A percentile compares a stretch with the other conserved stretches of the same genome.
phyloP scores from a whole-genome alignment of 129 eudicot species.

The Pulicaria dysenterica region DNA sequence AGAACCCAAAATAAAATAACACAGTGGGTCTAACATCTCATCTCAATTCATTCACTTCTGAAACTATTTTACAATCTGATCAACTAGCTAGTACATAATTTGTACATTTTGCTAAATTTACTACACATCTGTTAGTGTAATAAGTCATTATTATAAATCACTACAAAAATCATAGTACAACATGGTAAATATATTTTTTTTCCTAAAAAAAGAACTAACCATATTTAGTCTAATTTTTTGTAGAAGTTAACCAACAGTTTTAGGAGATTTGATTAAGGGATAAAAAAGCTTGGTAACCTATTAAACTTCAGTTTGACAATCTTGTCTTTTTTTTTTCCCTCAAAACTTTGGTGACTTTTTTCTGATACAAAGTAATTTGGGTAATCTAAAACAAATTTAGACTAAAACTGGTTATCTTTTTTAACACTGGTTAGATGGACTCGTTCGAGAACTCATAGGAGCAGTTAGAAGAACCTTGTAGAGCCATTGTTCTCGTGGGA shows the following conservation, averaged over 20 bases:
- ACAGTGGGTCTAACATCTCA: conserved; percentile 13
- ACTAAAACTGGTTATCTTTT: not conserved
- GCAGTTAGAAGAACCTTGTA: conserved; percentile 76
- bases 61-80: conserved; percentile 31
- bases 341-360: not conserved
- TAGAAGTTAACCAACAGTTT: too few relatives aligned
- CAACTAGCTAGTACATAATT: not conserved
- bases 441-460: conserved; percentile 90
- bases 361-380: not conserved
- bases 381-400: not conserved
- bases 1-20: conserved; percentile 26
- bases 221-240: not conserved
- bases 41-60: conserved; percentile 30
- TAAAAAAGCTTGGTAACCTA: too few relatives aligned
- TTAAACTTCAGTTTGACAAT: too few relatives aligned
- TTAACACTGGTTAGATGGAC: conserved; percentile 42
- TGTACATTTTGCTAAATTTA: conserved; percentile 14
- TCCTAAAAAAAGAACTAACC: too few relatives aligned
- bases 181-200: too few relatives aligned
- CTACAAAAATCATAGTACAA: conserved; percentile 22
- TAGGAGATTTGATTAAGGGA: too few relatives aligned
- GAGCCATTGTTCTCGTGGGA: conserved; percentile 49
- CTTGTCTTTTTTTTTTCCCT: too few relatives aligned
- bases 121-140: conserved; percentile 25
- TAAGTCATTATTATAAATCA: conserved; percentile 8